A percentile compares a stretch with the other conserved stretches of the same genome.
Conservation (phyloP, 75 land plant genomes). For the Cryptomeria japonica region DNA sequence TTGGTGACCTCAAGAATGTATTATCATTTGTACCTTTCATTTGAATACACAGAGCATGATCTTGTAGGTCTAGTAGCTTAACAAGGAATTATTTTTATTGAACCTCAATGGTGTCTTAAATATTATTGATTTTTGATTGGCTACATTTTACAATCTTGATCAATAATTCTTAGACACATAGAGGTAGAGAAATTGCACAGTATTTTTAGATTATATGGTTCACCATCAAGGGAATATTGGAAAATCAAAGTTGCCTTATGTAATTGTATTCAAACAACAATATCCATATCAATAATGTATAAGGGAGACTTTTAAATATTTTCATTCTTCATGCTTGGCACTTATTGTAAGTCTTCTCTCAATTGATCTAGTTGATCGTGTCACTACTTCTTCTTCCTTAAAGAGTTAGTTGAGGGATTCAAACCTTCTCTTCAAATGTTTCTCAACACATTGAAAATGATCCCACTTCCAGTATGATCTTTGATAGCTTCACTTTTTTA, state of each 20-base stretch:
- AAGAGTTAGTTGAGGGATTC: neutral
- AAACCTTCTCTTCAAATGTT: no score
- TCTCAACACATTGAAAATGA: no score
- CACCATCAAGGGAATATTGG: no score
- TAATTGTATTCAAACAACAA: conserved; percentile 76
- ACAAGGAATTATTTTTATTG: conserved; percentile 69
- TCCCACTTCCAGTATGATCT: no score
- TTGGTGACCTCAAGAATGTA: conserved; percentile 77
- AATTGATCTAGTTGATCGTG: neutral
- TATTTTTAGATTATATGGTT: no score
- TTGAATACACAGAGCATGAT: conserved; percentile 92
- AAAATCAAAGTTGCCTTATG: conserved; percentile 76
- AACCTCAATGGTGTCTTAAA: no score
- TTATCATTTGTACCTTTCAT: conserved; percentile 74
- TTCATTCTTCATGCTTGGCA: neutral
- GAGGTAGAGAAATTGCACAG: no score
- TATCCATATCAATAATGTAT: conserved; percentile 26
- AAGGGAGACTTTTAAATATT: neutral
- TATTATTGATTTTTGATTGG: no score
- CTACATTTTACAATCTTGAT: no score
- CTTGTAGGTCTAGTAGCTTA: conserved; percentile 76
- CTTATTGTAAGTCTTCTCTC: neutral
- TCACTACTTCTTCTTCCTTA: no score
- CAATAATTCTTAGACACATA: no score
- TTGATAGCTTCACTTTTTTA: no score